Evolutionary conservation across 73 alveolate genomes (phyloP).

Genomic region (Paraurostyla sp.): DNA sequence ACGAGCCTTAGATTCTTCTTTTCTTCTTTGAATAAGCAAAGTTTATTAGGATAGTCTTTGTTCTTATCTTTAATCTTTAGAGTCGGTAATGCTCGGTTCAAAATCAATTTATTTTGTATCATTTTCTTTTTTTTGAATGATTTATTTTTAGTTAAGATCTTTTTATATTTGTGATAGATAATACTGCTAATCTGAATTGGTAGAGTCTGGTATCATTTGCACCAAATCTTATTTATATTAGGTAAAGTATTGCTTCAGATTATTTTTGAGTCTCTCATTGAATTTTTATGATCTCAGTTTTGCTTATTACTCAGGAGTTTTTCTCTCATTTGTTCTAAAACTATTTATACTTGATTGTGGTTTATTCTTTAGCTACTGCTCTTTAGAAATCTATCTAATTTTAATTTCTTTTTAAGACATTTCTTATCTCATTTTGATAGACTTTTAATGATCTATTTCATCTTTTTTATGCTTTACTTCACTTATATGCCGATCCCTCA

Average conservation of each 20-base stretch:
- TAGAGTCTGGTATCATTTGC: not conserved
- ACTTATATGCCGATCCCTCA: conserved; percentile 14
- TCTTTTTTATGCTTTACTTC: conserved; percentile 33
- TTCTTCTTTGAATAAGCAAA: not conserved
- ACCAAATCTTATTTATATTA: not conserved
- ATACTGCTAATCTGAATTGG: not conserved
- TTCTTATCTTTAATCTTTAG: not conserved
- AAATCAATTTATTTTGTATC: not conserved
- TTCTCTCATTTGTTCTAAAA: no score
- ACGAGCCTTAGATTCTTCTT: not conserved
- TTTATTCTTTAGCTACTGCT: not conserved
- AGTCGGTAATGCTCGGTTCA: no score
- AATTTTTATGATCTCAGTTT: conserved; percentile 14
- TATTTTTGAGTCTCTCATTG: conserved; percentile 21
- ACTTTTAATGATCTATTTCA: not conserved
- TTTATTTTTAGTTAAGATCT: not conserved
- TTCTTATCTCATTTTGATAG: not conserved
- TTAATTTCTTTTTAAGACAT: not conserved
- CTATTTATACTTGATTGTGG: no score
- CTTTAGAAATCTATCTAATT: not conserved
- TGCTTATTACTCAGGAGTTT: not conserved
- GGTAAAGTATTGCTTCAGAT: not conserved
- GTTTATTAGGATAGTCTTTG: not conserved
- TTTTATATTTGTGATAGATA: not conserved
- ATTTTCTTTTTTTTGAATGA: not conserved